Conservation (phyloP, 345 rosid species). For the Ceriops zippeliana region DNA sequence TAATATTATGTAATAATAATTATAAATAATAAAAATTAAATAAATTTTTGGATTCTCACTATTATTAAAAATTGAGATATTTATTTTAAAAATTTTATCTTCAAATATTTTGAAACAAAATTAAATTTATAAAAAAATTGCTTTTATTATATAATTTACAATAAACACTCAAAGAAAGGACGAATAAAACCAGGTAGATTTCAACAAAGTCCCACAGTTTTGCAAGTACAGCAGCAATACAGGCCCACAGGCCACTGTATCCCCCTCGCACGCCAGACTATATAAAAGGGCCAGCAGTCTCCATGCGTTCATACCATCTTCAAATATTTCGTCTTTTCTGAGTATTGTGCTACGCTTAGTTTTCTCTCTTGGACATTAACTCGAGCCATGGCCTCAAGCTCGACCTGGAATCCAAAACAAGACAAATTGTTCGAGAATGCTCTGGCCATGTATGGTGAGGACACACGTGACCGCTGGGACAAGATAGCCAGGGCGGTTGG, state of each 20-base stretch:
- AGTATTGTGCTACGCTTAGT: too few species aligned
- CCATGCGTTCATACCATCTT: slow-evolving; percentile 8
- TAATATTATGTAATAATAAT: too few species aligned
- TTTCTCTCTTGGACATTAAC: too few species aligned
- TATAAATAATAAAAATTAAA: too few species aligned
- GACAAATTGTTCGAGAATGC: slow-evolving; percentile 57
- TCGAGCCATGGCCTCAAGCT: slow-evolving; percentile 31
- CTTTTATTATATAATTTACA: too few species aligned
- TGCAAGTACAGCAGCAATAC: slow-evolving; percentile 20
- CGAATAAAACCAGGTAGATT: too few species aligned
- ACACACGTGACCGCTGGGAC: slow-evolving; percentile 47
- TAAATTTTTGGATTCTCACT: too few species aligned
- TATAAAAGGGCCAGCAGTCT: slow-evolving; percentile 27
- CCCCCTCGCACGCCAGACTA: slow-evolving; percentile 2
- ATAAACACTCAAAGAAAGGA: too few species aligned
- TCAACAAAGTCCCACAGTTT: slow-evolving; percentile 9
- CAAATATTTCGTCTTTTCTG: neutral
- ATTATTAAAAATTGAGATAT: too few species aligned
- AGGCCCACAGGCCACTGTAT: slow-evolving; percentile 10
- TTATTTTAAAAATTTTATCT: too few species aligned
- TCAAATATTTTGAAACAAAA: too few species aligned
- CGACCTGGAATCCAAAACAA: slow-evolving; percentile 46
- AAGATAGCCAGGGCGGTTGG: slow-evolving; percentile 48
- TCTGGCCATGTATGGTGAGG: slow-evolving; percentile 38
- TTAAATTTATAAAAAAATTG: too few species aligned